These are phyloP conservation scores for Corinectria fuckeliana DNA, from an alignment of 2,329 filamentous ascomycete species.

Conservation along the genomic window DNA sequence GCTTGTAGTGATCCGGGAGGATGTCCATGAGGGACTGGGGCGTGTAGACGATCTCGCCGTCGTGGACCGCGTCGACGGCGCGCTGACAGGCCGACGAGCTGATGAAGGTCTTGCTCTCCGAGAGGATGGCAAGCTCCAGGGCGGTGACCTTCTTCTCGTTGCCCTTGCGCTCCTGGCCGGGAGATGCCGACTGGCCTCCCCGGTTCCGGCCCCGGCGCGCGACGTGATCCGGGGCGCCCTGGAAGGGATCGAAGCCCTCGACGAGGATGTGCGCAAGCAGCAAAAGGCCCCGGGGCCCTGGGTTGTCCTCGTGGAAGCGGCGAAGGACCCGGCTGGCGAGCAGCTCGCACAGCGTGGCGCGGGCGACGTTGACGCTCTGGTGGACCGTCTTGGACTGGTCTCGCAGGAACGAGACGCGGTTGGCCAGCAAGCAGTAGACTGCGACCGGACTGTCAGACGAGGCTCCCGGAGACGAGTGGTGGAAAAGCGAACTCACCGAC, in stretches of 20 bases:
- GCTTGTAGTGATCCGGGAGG: slow-evolving; percentile 75
- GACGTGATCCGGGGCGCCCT: slow-evolving; percentile 68
- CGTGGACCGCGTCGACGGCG: slow-evolving; percentile 74
- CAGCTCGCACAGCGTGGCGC: slow-evolving; percentile 72
- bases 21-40: slow-evolving; percentile 75
- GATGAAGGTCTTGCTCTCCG: slow-evolving; percentile 72
- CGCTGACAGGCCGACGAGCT: slow-evolving; percentile 71
- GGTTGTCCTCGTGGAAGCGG: slow-evolving; percentile 71
- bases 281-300: slow-evolving; percentile 67
- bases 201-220: slow-evolving; percentile 51
- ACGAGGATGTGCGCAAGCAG: slow-evolving; percentile 72
- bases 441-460: slow-evolving; percentile 8
- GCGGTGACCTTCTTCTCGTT: slow-evolving; percentile 67
- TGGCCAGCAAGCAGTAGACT: slow-evolving; percentile 76
- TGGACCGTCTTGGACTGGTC: slow-evolving; percentile 71
- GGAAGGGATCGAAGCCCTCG: slow-evolving; percentile 74
- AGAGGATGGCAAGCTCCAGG: slow-evolving; percentile 74
- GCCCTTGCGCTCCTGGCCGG: slow-evolving; percentile 46
- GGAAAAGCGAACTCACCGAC: slow-evolving; percentile 52
- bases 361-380: slow-evolving; percentile 72
- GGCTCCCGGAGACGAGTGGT: neutral
- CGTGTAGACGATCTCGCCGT: slow-evolving; percentile 73
- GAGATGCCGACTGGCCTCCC: slow-evolving; percentile 44
- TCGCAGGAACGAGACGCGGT: slow-evolving; percentile 72
- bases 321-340: slow-evolving; percentile 71